Conservation (phyloP, 305 asterid species). For the Lippia alba region DNA sequence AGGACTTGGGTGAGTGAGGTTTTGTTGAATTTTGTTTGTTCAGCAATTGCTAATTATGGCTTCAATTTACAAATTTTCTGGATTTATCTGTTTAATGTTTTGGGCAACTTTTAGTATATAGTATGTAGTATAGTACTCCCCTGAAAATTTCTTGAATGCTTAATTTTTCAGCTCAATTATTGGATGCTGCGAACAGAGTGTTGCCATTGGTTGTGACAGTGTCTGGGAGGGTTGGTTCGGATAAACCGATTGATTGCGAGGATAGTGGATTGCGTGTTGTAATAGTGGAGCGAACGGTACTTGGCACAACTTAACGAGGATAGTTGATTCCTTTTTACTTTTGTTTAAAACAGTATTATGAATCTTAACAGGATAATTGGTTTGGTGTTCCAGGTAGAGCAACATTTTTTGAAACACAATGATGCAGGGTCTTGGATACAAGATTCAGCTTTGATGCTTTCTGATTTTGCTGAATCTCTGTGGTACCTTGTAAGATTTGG, state of each 20-base stretch:
- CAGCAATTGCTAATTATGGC: constrained; percentile 16
- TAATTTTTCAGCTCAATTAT: constrained; percentile 66
- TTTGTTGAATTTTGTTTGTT: constrained; percentile 12
- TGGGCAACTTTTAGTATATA: neutral
- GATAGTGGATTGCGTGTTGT: constrained; percentile 95
- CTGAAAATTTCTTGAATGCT: constrained; percentile 23
- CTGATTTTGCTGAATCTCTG: constrained; percentile 98
- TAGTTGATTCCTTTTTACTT: neutral
- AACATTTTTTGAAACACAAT: constrained; percentile 95
- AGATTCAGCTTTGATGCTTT: constrained; percentile 97
- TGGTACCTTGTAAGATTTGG: constrained; percentile 87
- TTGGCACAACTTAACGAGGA: constrained; percentile 24
- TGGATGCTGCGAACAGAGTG: constrained; percentile 85
- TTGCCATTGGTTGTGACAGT: constrained; percentile 90
- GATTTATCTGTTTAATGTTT: neutral
- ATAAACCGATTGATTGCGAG: constrained; percentile 86
- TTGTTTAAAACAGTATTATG: neutral
- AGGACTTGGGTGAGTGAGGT: constrained; percentile 77
- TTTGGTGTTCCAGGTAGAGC: constrained; percentile 77
- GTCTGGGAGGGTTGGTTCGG: constrained; percentile 96
- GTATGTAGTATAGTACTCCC: neutral
- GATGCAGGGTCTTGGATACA: constrained; percentile 99
- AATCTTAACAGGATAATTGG: neutral
- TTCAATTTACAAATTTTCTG: constrained; percentile 1
- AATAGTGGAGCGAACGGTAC: constrained; percentile 98